These are phyloP conservation scores for Fusarium sp. DNA, from an alignment of 2,329 filamentous ascomycete genomes.

Conservation along the genomic window DNA sequence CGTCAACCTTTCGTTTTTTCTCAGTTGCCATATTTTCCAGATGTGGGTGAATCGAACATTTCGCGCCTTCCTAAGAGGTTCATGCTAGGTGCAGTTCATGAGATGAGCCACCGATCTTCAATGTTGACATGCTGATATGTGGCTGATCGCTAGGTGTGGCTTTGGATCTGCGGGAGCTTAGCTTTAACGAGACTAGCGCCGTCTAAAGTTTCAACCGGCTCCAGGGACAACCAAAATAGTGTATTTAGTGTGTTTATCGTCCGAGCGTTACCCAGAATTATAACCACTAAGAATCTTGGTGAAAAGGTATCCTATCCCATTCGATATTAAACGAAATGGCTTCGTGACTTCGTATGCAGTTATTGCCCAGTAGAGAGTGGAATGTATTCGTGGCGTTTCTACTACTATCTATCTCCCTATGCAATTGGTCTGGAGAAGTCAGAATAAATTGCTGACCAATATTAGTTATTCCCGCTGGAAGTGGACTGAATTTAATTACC, in stretches of 20 bases:
- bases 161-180: conserved; percentile 3
- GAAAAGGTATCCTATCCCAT: conserved; percentile 9
- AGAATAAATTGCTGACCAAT: not conserved
- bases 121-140: conserved; percentile 17
- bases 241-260: conserved; percentile 6
- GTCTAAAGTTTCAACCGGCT: conserved; percentile 11
- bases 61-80: conserved; percentile 21
- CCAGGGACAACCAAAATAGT: conserved; percentile 27
- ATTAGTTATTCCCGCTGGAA: conserved; percentile 12
- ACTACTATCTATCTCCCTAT: not conserved
- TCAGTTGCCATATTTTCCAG: conserved; percentile 44
- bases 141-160: conserved; percentile 34
- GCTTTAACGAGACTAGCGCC: not conserved
- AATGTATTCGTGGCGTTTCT: not conserved
- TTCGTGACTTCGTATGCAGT: not conserved
- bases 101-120: conserved; percentile 5
- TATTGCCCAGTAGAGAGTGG: not conserved
- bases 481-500: conserved; percentile 17
- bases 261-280: conserved; percentile 18
- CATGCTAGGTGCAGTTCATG: not conserved
- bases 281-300: not conserved
- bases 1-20: conserved; percentile 48
- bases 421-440: not conserved
- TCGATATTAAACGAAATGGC: conserved; percentile 4
- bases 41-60: conserved; percentile 6